Conservation (phyloP, 495 filamentous ascomycete species). For the Geopyxis carbonaria region DNA sequence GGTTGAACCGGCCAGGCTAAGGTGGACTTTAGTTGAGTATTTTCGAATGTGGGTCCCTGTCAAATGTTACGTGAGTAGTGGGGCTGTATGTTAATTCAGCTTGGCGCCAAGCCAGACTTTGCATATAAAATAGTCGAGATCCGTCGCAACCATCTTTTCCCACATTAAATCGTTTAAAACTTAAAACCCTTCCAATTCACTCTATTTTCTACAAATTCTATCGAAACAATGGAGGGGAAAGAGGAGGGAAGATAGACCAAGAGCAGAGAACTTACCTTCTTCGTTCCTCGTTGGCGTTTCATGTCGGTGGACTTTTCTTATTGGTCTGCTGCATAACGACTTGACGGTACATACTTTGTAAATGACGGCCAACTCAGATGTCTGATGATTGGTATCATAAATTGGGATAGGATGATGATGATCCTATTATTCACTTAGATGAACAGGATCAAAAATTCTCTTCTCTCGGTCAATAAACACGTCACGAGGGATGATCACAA, state of each 20-base stretch:
- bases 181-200: constrained; percentile 64
- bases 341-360: too few species aligned
- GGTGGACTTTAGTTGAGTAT: not conserved
- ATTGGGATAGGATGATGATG: too few species aligned
- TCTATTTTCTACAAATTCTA: constrained; percentile 43
- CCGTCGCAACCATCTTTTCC: constrained; percentile 27
- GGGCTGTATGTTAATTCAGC: not conserved
- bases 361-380: too few species aligned
- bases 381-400: too few species aligned
- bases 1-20: constrained; percentile 8
- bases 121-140: constrained; percentile 3
- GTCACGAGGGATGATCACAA: too few species aligned
- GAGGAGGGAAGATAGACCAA: constrained; percentile 60
- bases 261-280: too few species aligned
- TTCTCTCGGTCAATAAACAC: too few species aligned
- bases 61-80: not conserved
- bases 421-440: too few species aligned
- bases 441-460: too few species aligned
- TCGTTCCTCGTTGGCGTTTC: too few species aligned
- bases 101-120: constrained; percentile 12
- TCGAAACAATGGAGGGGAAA: constrained; percentile 58
- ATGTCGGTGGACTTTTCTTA: too few species aligned
- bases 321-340: too few species aligned
- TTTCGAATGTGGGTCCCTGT: not conserved
- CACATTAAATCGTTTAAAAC: constrained; percentile 37